Evolutionary conservation across 805 yeast species (phyloP).

Genomic region (Yarrowia hollandica): DNA sequence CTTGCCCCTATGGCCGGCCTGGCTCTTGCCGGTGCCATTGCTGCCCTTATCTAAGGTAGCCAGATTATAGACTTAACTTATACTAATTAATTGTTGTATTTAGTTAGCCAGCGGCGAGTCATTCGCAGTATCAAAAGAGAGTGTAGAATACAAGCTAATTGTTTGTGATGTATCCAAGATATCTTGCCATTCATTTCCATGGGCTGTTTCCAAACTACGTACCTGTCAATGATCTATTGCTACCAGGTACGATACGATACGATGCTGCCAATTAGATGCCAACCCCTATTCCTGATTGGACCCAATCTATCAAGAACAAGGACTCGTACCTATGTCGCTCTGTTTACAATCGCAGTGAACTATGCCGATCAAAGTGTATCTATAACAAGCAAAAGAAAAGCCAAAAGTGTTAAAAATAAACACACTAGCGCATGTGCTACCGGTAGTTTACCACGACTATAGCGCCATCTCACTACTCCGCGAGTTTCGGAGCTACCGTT

Average conservation of each 20-base stretch:
- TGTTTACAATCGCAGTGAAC: not conserved
- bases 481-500: too few relatives aligned
- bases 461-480: too few relatives aligned
- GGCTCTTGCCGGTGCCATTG: constrained; percentile 29
- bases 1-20: constrained; percentile 29
- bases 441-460: not conserved
- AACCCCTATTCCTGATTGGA: too few relatives aligned
- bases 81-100: constrained; percentile 23
- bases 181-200: too few relatives aligned
- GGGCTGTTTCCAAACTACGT: too few relatives aligned
- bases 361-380: constrained; percentile 17
- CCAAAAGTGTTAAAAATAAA: not conserved
- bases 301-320: too few relatives aligned
- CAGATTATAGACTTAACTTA: constrained; percentile 8
- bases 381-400: not conserved
- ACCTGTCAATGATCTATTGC: too few relatives aligned
- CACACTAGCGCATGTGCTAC: constrained; percentile 3
- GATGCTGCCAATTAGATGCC: too few relatives aligned
- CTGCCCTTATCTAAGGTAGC: constrained; percentile 20
- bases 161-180: too few relatives aligned
- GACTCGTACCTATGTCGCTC: too few relatives aligned
- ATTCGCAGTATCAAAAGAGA: not conserved
- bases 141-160: not conserved
- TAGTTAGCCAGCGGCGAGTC: constrained; percentile 2
- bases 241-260: too few relatives aligned